These are phyloP conservation scores for Arthrobotrys musiformis DNA, from an alignment of 2,329 filamentous ascomycete genomes.

Conservation along the genomic window DNA sequence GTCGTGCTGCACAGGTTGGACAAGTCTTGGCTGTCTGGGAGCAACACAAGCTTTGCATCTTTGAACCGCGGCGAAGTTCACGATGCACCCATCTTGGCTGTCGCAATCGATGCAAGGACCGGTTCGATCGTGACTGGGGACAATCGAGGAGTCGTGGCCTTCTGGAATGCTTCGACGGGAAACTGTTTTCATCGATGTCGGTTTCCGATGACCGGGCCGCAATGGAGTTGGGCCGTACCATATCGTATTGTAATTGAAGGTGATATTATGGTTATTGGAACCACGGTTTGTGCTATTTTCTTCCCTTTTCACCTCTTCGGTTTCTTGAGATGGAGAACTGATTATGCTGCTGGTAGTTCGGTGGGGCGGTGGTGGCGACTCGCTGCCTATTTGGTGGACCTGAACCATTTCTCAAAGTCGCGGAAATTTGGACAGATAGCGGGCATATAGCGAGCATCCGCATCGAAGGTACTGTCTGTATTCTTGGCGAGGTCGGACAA, in stretches of 20 bases:
- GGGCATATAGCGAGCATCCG: constrained; percentile 20
- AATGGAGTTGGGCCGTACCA: constrained; percentile 10
- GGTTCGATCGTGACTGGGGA: constrained; percentile 47
- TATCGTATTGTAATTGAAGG: constrained; percentile 37
- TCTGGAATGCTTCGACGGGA: constrained; percentile 34
- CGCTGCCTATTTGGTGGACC: background rate
- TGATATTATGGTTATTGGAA: constrained; percentile 42
- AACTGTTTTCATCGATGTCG: constrained; percentile 2
- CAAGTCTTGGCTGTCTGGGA: constrained; percentile 50
- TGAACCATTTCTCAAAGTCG: constrained; percentile 27
- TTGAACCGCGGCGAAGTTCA: constrained; percentile 34
- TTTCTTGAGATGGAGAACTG: background rate
- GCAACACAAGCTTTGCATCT: constrained; percentile 45
- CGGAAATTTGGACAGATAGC: constrained; percentile 26
- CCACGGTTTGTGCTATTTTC: constrained; percentile 8
- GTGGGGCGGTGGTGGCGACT: constrained; percentile 14
- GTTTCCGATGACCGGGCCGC: constrained; percentile 4
- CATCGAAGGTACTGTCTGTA: constrained; percentile 39
- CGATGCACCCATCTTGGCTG: constrained; percentile 11
- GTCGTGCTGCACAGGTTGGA: constrained; percentile 42
- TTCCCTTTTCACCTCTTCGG: background rate
- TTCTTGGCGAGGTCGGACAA: constrained; percentile 33
- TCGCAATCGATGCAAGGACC: constrained; percentile 36
- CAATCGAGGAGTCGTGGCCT: constrained; percentile 27
- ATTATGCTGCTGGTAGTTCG: constrained; percentile 9